Percentiles rank a stretch among this genome's conserved stretches.
Evolutionary conservation across 2,329 filamentous ascomycete species (phyloP).

Genomic region (Fusarium fracticaudum): DNA sequence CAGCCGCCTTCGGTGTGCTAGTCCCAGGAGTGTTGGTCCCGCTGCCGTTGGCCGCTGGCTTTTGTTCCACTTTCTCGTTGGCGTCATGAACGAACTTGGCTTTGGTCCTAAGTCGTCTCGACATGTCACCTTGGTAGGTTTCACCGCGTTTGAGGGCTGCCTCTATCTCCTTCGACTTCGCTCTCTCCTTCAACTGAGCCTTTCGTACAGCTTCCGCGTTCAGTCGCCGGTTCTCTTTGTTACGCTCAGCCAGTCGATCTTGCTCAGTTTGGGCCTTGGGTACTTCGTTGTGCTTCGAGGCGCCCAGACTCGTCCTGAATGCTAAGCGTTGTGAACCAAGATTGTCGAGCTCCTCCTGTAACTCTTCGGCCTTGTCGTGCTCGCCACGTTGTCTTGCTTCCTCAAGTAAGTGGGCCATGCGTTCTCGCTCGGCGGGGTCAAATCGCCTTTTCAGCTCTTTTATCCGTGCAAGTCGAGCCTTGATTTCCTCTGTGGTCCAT

Average conservation of each 20-base stretch:
- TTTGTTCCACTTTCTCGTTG: constrained; percentile 59
- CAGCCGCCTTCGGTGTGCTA: constrained; percentile 60
- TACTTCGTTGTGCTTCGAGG: constrained; percentile 61
- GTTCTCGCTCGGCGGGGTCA: constrained; percentile 73
- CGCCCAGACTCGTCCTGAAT: constrained; percentile 72
- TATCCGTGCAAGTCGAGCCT: constrained; percentile 78
- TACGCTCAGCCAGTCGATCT: constrained; percentile 84
- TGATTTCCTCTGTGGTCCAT: constrained; percentile 86
- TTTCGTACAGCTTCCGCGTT: constrained; percentile 93
- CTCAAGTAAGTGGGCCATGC: constrained; percentile 71
- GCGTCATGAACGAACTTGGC: constrained; percentile 75
- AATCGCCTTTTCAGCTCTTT: constrained; percentile 73
- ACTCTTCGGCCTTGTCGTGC: constrained; percentile 61
- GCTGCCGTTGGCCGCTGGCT: constrained; percentile 60
- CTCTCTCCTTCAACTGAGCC: constrained; percentile 85
- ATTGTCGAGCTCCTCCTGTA: constrained; percentile 69
- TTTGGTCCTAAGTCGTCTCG: constrained; percentile 71
- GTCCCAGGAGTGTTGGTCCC: constrained; percentile 62
- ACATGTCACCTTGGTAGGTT: constrained; percentile 65
- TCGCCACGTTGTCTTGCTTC: constrained; percentile 73
- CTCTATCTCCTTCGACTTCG: constrained; percentile 67
- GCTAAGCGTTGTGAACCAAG: constrained; percentile 76
- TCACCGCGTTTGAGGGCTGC: constrained; percentile 72
- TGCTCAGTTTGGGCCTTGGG: constrained; percentile 70
- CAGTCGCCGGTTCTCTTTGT: constrained; percentile 82